phyloP scores from a whole-genome alignment of 2,329 filamentous ascomycete genomes.

The Triangularia setosa region DNA sequence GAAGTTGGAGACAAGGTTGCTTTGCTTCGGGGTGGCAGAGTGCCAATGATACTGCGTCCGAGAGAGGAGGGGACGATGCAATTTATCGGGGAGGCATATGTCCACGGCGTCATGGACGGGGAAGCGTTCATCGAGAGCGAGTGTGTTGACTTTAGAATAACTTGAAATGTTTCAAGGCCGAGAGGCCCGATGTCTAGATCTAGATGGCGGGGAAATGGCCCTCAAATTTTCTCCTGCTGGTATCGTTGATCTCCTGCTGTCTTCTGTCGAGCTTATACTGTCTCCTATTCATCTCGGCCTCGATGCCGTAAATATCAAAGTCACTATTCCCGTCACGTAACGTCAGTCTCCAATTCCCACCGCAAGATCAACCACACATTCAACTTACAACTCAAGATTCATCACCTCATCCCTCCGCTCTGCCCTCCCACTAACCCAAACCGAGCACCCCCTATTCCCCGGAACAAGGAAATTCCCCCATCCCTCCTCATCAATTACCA shows the following conservation, averaged over 20 bases:
- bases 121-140: slow-evolving; percentile 4
- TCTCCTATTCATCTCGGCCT: background rate
- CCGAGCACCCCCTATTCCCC: slow-evolving; percentile 50
- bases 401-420: slow-evolving; percentile 41
- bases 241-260: background rate
- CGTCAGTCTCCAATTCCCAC: background rate
- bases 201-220: background rate
- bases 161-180: background rate
- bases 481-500: slow-evolving; percentile 56
- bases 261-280: background rate
- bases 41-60: slow-evolving; percentile 9
- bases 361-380: background rate
- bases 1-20: slow-evolving; percentile 10
- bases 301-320: background rate
- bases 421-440: slow-evolving; percentile 58
- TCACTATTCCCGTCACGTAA: background rate
- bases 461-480: slow-evolving; percentile 54
- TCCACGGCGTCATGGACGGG: slow-evolving; percentile 12
- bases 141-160: slow-evolving; percentile 6
- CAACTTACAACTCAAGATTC: slow-evolving; percentile 20
- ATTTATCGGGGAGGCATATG: slow-evolving; percentile 11
- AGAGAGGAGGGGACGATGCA: slow-evolving; percentile 2
- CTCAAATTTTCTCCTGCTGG: background rate
- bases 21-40: slow-evolving; percentile 5
- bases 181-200: no score